Percentiles rank a stretch among this genome's conserved stretches.
Conservation (phyloP, 805 yeast species). For the Yamadazyma phyllophila region DNA sequence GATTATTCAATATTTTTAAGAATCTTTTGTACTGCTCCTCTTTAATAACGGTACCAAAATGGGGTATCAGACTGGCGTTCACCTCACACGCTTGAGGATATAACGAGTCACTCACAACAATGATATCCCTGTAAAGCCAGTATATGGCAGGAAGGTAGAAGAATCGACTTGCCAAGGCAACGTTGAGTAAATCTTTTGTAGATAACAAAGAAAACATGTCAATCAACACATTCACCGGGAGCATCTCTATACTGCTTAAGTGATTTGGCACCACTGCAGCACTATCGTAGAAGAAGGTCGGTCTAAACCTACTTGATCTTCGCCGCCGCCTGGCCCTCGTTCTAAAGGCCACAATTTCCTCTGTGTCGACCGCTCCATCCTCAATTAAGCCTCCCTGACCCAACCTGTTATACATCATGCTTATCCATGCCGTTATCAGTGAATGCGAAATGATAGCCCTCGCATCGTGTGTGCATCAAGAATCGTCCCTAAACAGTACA, state of each 20-base stretch:
- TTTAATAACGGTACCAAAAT: slow-evolving; percentile 20
- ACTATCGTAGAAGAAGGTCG: slow-evolving; percentile 12
- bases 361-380: too few species aligned
- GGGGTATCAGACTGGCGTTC: not conserved
- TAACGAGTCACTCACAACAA: slow-evolving; percentile 13
- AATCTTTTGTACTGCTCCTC: not conserved
- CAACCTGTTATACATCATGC: not conserved
- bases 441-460: not conserved
- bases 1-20: slow-evolving; percentile 2
- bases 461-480: not conserved
- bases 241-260: slow-evolving; percentile 13
- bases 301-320: slow-evolving; percentile 15
- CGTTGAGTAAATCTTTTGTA: slow-evolving; percentile 21
- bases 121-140: slow-evolving; percentile 21
- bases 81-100: too few species aligned
- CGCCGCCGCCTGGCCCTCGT: slow-evolving; percentile 5
- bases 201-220: slow-evolving; percentile 20
- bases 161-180: slow-evolving; percentile 19
- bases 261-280: not conserved
- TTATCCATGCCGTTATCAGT: not conserved
- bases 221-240: slow-evolving; percentile 19
- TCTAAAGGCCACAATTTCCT: not conserved
- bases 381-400: too few species aligned
- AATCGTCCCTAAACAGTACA: not conserved
- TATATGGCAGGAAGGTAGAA: slow-evolving; percentile 27